Evolutionary conservation across 2,329 filamentous ascomycete genomes (phyloP).

Genomic region (Cladosporium sp.): DNA sequence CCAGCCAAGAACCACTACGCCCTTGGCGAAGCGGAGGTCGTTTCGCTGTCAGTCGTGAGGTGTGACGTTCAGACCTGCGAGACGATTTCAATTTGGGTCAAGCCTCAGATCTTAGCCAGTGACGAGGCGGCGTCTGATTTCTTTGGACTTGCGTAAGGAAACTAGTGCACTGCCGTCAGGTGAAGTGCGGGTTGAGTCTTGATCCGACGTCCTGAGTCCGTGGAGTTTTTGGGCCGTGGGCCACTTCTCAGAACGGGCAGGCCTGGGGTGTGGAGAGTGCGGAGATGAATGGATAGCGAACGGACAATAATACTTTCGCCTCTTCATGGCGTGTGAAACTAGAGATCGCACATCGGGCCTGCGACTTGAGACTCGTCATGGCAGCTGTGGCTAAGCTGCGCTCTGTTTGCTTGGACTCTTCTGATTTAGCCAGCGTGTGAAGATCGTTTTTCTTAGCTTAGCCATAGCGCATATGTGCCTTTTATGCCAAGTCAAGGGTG

Average conservation of each 20-base stretch:
- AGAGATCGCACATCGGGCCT: neutral
- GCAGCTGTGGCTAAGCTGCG: neutral
- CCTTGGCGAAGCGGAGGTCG: neutral
- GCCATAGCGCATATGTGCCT: neutral
- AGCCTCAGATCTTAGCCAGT: neutral
- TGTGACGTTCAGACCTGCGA: neutral
- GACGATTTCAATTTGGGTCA: neutral
- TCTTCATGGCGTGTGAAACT: neutral
- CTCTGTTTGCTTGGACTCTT: neutral
- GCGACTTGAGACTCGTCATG: neutral
- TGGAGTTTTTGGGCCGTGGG: neutral
- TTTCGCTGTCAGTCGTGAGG: neutral
- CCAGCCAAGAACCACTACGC: neutral
- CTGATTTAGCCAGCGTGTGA: neutral
- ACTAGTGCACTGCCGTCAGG: neutral
- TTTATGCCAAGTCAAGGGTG: neutral
- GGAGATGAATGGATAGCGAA: neutral
- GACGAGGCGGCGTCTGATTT: neutral
- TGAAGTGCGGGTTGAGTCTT: neutral
- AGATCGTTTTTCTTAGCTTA: neutral
- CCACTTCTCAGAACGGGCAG: neutral
- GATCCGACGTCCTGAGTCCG: neutral
- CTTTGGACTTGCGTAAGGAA: neutral
- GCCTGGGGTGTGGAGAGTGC: neutral
- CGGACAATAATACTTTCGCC: neutral